Evolutionary conservation across 2,329 filamentous ascomycete species (phyloP).

Genomic region (Leptodontidium sp.): DNA sequence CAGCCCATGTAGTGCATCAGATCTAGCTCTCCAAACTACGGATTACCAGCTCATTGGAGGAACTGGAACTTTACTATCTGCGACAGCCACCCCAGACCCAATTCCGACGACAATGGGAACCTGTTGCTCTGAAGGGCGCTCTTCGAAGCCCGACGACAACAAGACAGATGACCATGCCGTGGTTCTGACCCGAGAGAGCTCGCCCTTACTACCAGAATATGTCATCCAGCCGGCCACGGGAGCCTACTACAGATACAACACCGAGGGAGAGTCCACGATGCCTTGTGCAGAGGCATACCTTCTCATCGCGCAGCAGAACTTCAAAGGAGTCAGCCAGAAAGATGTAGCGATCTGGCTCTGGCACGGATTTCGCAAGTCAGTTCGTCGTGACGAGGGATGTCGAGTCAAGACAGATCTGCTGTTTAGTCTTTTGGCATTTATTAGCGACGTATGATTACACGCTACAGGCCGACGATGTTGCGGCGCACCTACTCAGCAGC

Average conservation of each 20-base stretch:
- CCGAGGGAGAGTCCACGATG: constrained; percentile 44
- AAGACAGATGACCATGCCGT: background rate
- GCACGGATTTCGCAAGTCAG: constrained; percentile 43
- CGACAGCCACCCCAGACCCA: constrained; percentile 17
- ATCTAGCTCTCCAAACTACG: constrained; percentile 19
- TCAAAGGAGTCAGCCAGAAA: constrained; percentile 38
- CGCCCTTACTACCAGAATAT: constrained; percentile 5
- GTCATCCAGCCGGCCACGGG: background rate
- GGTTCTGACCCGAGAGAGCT: constrained; percentile 7
- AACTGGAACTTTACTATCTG: constrained; percentile 22
- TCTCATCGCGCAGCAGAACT: constrained; percentile 47
- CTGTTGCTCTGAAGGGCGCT: constrained; percentile 22
- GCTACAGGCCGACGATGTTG: background rate
- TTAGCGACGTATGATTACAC: constrained; percentile 36
- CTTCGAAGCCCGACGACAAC: constrained; percentile 7
- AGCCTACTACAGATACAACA: constrained; percentile 23
- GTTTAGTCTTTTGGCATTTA: constrained; percentile 42
- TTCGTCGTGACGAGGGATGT: constrained; percentile 41
- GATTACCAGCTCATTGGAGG: constrained; percentile 22
- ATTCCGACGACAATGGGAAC: constrained; percentile 18
- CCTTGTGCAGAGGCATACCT: constrained; percentile 47
- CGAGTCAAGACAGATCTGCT: constrained; percentile 45
- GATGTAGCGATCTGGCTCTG: constrained; percentile 42
- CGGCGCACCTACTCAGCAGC: background rate
- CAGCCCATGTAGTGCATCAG: constrained; percentile 9